Conservation (phyloP, 2,329 filamentous ascomycete genomes). For the Erysiphe pulchra region DNA sequence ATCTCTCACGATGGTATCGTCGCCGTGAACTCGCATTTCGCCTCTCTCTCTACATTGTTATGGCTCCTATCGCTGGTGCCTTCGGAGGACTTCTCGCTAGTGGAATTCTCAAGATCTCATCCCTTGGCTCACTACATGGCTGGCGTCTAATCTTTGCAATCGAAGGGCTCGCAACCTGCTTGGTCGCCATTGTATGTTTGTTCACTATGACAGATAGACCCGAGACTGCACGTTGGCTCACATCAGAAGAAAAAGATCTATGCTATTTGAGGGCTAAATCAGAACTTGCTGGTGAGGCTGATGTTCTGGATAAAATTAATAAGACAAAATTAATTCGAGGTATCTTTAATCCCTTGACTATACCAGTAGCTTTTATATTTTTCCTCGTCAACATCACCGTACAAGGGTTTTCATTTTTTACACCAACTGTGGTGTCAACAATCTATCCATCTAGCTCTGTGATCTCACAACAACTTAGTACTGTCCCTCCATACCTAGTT, state of each 20-base stretch:
- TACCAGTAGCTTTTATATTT: conserved; percentile 58
- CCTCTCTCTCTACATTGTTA: conserved; percentile 83
- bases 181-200: conserved; percentile 35
- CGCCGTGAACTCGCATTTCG: conserved; percentile 71
- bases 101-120: conserved; percentile 74
- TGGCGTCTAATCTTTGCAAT: conserved; percentile 75
- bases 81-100: conserved; percentile 71
- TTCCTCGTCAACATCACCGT: conserved; percentile 55
- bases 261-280: no score
- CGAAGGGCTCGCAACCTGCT: conserved; percentile 38
- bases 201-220: conserved; percentile 53
- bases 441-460: conserved; percentile 28
- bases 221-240: conserved; percentile 48
- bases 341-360: conserved; percentile 42
- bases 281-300: conserved; percentile 14
- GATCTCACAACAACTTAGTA: conserved; percentile 24
- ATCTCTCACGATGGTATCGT: conserved; percentile 77
- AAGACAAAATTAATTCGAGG: conserved; percentile 28
- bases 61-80: conserved; percentile 52
- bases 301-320: conserved; percentile 37
- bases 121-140: conserved; percentile 36
- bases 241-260: conserved; percentile 34
- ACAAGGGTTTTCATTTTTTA: conserved; percentile 57
- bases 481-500: conserved; percentile 29
- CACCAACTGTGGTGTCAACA: conserved; percentile 41